Evolutionary conservation across 305 asterid genomes (phyloP).

Genomic region (Fraxinus nigra): DNA sequence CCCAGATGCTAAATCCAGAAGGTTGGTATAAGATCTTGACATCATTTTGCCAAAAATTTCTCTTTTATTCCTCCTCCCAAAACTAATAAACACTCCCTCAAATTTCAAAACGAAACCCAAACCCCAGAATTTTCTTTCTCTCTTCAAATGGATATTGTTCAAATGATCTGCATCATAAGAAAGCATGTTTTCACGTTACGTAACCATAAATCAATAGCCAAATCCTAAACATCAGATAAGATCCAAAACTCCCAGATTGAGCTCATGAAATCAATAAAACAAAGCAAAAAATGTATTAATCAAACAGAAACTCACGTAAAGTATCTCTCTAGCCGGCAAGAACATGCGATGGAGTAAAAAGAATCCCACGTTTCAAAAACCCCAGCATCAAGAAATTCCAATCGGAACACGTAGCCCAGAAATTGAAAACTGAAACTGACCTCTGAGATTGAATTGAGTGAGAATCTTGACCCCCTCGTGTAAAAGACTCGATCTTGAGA

Average conservation of each 20-base stretch:
- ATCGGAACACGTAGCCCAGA: slow-evolving; percentile 10
- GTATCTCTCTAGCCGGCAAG: slow-evolving; percentile 25
- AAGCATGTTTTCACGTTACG: slow-evolving; percentile 18
- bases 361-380: slow-evolving; percentile 21
- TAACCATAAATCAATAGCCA: slow-evolving; percentile 13
- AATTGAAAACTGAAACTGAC: slow-evolving; percentile 38
- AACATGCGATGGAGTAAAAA: slow-evolving; percentile 10
- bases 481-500: slow-evolving; percentile 26
- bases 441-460: slow-evolving; percentile 40
- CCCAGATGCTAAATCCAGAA: slow-evolving; percentile 93
- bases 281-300: slow-evolving; percentile 28
- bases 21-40: slow-evolving; percentile 96
- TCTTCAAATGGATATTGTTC: slow-evolving; percentile 21
- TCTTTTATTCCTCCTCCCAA: slow-evolving; percentile 25
- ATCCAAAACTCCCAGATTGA: neutral
- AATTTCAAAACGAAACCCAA: slow-evolving; percentile 27
- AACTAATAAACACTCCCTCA: slow-evolving; percentile 24
- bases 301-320: slow-evolving; percentile 29
- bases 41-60: slow-evolving; percentile 60
- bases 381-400: slow-evolving; percentile 25
- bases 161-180: slow-evolving; percentile 42
- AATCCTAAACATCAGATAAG: slow-evolving; percentile 1
- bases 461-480: slow-evolving; percentile 23
- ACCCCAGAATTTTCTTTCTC: slow-evolving; percentile 22
- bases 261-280: slow-evolving; percentile 8